Evolutionary conservation across 768 basidiomycete species (phyloP), one percentile per base, ranked within the genome.

Genomic region (Cystofilobasidium capitatum): DNA sequence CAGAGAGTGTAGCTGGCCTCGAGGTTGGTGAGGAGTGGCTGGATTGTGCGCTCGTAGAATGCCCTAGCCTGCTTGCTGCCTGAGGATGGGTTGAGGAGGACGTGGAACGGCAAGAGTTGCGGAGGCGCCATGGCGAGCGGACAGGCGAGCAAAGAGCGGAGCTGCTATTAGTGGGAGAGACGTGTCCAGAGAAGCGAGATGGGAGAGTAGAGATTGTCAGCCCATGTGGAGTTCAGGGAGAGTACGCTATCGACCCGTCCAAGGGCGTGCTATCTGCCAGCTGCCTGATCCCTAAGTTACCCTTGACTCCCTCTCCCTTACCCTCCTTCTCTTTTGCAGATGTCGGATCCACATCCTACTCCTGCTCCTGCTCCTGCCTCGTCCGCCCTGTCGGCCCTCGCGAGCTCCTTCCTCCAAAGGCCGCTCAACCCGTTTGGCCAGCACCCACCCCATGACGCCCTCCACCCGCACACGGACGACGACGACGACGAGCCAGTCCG

Each of bases 311-410:
- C n/a, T n/a, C n/a, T n/a, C n/a, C n/a, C n/a, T n/a, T n/a, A n/a
- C n/a, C n/a, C n/a, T n/a, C n/a, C n/a, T n/a, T n/a, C n/a, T n/a
- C 49, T 20, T 29, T 22, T 22, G 49, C 49, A 51, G 9, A 51
- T 20, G 12, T 29, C 49, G n/a, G 24, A 33, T 4, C 22, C 24
- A 22, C 9, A 31, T 26, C 31, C 14, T 35, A 17, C 9, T 45
- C 24, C 26, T 74, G 59, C 33, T 71, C 62, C 10, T 44, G 42
- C 17, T 70, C 74, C 17, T 26, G 4, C 44, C 44, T 20, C 24
- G 44, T 16, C 47, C 10, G 49, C 49, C 9, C 49, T 51, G n/a
- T 24, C 49, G 5, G 49, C 49, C 49, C 49, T 51, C 24, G 49
- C 49, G 4, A 29, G 49, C 10, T 24, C n/a, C 49, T 51, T 51